These are phyloP conservation scores for Aulographum hederae DNA, from an alignment of 2,329 filamentous ascomycete species.

Conservation along the genomic window DNA sequence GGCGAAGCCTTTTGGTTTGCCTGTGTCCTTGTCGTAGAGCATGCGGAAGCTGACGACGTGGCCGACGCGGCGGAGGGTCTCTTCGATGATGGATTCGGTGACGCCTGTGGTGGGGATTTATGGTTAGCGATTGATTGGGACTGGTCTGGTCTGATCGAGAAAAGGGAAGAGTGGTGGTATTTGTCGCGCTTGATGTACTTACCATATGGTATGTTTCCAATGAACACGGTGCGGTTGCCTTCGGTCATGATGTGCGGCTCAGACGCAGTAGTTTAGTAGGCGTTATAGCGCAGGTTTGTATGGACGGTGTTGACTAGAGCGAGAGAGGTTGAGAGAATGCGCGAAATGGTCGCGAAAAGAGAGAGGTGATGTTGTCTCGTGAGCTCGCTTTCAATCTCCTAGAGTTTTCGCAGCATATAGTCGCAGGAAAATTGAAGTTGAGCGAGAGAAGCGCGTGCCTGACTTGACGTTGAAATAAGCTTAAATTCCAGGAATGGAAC, in stretches of 20 bases:
- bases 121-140: conserved; percentile 4
- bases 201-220: conserved; percentile 77
- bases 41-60: conserved; percentile 83
- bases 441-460: too few species aligned
- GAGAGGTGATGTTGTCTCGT: too few species aligned
- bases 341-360: too few species aligned
- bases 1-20: conserved; percentile 86
- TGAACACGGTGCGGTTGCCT: conserved; percentile 48
- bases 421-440: too few species aligned
- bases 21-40: conserved; percentile 90
- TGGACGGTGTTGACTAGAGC: too few species aligned
- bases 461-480: too few species aligned
- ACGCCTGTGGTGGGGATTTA: conserved; percentile 39
- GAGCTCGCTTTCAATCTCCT: too few species aligned
- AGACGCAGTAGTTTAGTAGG: too few species aligned
- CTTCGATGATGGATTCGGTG: conserved; percentile 87
- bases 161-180: neutral
- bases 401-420: too few species aligned
- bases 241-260: neutral
- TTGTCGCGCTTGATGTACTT: conserved; percentile 11
- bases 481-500: too few species aligned
- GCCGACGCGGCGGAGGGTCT: conserved; percentile 80
- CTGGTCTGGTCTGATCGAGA: neutral
- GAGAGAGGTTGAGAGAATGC: too few species aligned
- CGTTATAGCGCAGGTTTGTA: too few species aligned